Base-by-base conservation (phyloP, 2,329 filamentous ascomycete genomes). In the Bimuria novae-zelandiae region DNA sequence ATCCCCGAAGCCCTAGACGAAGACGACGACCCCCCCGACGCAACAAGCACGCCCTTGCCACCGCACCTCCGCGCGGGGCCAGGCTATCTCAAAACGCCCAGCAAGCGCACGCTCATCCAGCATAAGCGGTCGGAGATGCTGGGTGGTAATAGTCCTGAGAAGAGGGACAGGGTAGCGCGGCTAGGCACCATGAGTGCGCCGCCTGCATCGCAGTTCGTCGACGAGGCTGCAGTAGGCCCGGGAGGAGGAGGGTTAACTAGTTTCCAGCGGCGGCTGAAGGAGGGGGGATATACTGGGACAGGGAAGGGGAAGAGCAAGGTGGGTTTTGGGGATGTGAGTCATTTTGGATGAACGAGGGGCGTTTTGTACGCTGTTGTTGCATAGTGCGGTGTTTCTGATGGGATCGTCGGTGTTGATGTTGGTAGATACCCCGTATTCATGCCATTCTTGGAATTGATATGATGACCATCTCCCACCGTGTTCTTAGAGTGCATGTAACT, bases 41-140 rank as follows among this genome's bases (percentile, higher is more conserved):
- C 59, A 67, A 60, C 67, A 8, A 61, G 57, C 21, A 74, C 64
- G 6, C 67, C 62, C 14, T 59, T 62, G 51, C 63, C 58, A 4
- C 56, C 57, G 35, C 49, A 22, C 42, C 54, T 21, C 55, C 43
- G 12, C 39, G 30, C 10, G 52, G 46, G 16, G 65, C 60, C 68
- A 7, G 75, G 75, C 0, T 80, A 81, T 48, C 71, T 80, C 50
- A 76, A 78, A 33, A 80, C 79, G 25, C 79, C 79, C 0, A 77
- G 75, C 36, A 76, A 76, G 51, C 69, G 75, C 21, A 67, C 61
- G 40, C 64, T 75, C 0, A 73, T 67, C 2, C 59, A 73, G 1
- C 62, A 66, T 1, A 75, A 72, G 51, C 59, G 68, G 8, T 62
- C 64, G 8, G 67, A 69, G 27, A 51, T 71, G 1, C 60, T 59